Base-by-base conservation (phyloP, 2,329 filamentous ascomycete genomes). In the Scolecobasidium constrictum region DNA sequence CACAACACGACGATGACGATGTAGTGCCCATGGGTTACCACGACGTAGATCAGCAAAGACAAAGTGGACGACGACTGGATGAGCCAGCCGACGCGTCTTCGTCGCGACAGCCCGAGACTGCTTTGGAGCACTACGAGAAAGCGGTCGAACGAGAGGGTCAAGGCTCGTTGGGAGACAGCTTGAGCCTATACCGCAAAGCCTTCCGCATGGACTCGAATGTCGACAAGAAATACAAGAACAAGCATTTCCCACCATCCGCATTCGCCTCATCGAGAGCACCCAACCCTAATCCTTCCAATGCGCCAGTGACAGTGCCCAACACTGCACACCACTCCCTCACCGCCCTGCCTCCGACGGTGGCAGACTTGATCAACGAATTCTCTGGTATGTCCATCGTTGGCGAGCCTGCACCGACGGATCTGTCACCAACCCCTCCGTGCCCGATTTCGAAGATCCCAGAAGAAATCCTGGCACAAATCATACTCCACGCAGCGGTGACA, bases 51-150 rank as follows among this genome's bases (percentile, higher is more conserved):
- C 62, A 20, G 16, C 16, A 68, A 47, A 66, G 64, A 50, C 62
- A 68, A 37, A 62, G 65, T 42, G 61, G 61, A 17, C 53, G 65
- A 39, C 61, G 57, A 45, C 52, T 69, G 35, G 9, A 31, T n/a
- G 26, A 31, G 9, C 21, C 23, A 17, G 64, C 63, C 50, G 64
- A 67, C 41, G 59, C 61, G 61, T 53, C 64, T 47, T 49, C 59
- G 7, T 50, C 57, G 3, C 46, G 51, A 4, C 38, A 50, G 9
- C 49, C 48, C 15, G 50, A 57, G 46, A 84, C 88, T 9, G 92
- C 92, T 1, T 64, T 98, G 13, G 92, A 96, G 53, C 85, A 94
- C 60, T 96, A 92, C 54, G 92, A 96, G 59, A 78, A 77, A 57
- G 92, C 90, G 3, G 88, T 94, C 44, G 83, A 93, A 62, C 87